Evolutionary conservation across 192 early-diverging fungal species (phyloP), one percentile per base, ranked within the genome.

Genomic region (Chytriomyces sp.): DNA sequence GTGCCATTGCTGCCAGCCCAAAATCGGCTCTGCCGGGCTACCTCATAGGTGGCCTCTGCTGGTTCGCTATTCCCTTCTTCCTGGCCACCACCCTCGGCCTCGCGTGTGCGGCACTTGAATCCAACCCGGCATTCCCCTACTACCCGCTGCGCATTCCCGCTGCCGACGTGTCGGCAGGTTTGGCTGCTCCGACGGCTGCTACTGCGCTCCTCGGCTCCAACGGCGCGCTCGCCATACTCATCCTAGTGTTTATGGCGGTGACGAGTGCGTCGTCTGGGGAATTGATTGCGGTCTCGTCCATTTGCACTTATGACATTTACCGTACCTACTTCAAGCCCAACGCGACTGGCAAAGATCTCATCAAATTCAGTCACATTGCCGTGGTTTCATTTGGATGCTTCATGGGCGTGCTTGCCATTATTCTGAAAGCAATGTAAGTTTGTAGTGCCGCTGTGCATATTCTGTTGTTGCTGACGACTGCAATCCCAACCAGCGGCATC

Each of bases 171-270:
- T 79, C 78, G 39, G 86, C 91, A 67, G 90, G 90, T 33, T 67
- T 91, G 5, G 88, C 91, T 6, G 78, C 89, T 28, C 90, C 90
- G 5, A 77, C 79, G 31, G 89, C 90, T 30, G 90, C 90, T 7
- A 82, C 86, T 32, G 86, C 85, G 22, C 55, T 91, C 5, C 41
- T 92, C 19, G 90, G 90, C 19, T 61, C 77, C n/a, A 81, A 80
- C 34, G 90, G 90, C 32, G 89, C 85, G 19, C 75, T 88, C 38
- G 90, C 89, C 5, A 81, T 87, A 25, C 66, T 91, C 39, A 73
- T 92, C 39, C 67, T 91, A 12, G 85, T 91, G 2, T 91, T 91
- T 63, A 91, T 91, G 90, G 91, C 91, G 34, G 90, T 92, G 19
- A 91, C 90, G 1, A 83, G 78, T n/a, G 89, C 90, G n/a, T 70